Percentiles rank a stretch among this genome's conserved stretches.
phyloP scores from a whole-genome alignment of 2,329 filamentous ascomycete species.

The Clarireedia homoeocarpa region DNA sequence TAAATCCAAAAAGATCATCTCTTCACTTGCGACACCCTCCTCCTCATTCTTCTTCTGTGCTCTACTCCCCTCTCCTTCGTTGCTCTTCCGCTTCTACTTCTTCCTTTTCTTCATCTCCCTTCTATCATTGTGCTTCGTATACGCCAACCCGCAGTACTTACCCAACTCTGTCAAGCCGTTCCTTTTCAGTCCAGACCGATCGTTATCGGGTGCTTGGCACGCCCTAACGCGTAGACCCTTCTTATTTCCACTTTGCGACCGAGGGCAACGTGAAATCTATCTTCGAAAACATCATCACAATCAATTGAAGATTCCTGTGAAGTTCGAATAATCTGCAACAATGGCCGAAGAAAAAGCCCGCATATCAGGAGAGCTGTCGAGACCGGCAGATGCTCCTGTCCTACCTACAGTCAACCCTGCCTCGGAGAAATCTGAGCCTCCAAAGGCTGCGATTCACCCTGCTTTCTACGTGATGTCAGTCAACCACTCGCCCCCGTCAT shows the following conservation, averaged over 20 bases:
- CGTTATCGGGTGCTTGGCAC: constrained; percentile 9
- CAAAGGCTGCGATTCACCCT: constrained; percentile 45
- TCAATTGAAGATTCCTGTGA: not conserved
- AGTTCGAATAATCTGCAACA: constrained; percentile 26
- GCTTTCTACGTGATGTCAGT: constrained; percentile 68
- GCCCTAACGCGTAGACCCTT: not conserved
- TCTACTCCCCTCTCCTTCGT: not conserved
- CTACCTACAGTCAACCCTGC: constrained; percentile 70
- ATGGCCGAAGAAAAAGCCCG: constrained; percentile 78
- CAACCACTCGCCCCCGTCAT: not conserved
- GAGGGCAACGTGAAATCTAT: not conserved
- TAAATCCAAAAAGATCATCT: no score
- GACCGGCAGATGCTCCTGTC: constrained; percentile 49
- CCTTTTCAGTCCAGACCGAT: constrained; percentile 1
- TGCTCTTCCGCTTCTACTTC: not conserved
- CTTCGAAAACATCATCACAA: not conserved
- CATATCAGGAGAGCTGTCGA: constrained; percentile 67
- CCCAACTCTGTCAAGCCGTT: not conserved
- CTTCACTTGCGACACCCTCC: not conserved
- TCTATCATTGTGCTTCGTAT: not conserved
- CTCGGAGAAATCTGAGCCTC: constrained; percentile 55
- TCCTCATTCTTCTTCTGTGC: not conserved
- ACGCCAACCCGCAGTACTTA: not conserved
- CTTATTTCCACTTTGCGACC: not conserved
- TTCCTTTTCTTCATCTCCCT: not conserved